Percentiles rank a stretch among this genome's conserved stretches.
These are phyloP conservation scores for Psilocybe cyanescens DNA, from an alignment of 768 basidiomycete genomes.

Conservation along the genomic window DNA sequence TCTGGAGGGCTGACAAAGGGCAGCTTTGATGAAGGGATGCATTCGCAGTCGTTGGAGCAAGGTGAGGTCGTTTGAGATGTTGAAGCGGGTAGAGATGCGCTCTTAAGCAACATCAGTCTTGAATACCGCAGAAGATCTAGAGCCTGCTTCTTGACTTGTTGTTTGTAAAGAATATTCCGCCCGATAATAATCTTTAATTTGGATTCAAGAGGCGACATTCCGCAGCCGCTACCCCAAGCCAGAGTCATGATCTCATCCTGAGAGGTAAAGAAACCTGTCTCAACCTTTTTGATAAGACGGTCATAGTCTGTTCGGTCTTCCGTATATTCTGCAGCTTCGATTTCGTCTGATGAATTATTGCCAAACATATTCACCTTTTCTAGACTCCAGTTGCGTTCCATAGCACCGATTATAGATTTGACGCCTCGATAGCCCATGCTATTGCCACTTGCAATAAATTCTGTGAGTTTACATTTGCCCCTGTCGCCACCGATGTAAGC, in stretches of 20 bases:
- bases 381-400: slow-evolving; percentile 18
- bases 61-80: neutral
- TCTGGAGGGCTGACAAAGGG: neutral
- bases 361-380: slow-evolving; percentile 21
- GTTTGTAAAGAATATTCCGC: slow-evolving; percentile 18
- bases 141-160: slow-evolving; percentile 11
- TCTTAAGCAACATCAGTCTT: slow-evolving; percentile 16
- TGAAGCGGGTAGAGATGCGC: neutral
- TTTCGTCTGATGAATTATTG: slow-evolving; percentile 7
- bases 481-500: slow-evolving; percentile 10
- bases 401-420: slow-evolving; percentile 11
- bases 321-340: slow-evolving; percentile 1
- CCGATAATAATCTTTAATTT: slow-evolving; percentile 13
- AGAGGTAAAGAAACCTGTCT: neutral
- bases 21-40: neutral
- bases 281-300: neutral
- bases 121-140: slow-evolving; percentile 19
- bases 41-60: slow-evolving; percentile 10
- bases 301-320: neutral
- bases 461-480: slow-evolving; percentile 14
- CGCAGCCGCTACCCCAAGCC: slow-evolving; percentile 11
- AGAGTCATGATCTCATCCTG: neutral
- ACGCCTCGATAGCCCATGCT: slow-evolving; percentile 19
- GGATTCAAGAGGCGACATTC: neutral
- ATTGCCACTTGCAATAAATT: slow-evolving; percentile 21